Evolutionary conservation across 352 stramenopile genomes (phyloP), one percentile per base, ranked within the genome.

Genomic region (Phytophthora agathidicida): DNA sequence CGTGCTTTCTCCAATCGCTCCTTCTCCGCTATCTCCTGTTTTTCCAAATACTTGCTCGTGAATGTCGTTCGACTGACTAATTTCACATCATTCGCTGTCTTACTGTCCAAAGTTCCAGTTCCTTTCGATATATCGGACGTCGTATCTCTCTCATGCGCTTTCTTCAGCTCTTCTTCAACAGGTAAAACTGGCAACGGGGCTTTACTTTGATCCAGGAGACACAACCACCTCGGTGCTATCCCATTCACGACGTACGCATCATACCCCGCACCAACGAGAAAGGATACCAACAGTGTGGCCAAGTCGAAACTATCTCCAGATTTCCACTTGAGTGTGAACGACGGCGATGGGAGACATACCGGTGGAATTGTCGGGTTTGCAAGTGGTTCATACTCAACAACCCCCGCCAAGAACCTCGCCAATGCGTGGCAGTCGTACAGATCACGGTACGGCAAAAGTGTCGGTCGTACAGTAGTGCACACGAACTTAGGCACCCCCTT

Each of bases 171-270:
- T 45, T 91, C 71, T 28, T 91, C 77, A 0, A 84, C 55, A 2
- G 80, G 57, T 16, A 91, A 65, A 11, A 78, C 60, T 0, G 90
- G 88, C 24, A 92, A 83, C 8, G 66, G 53, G 9, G 82, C 88
- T 16, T 89, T 80, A 39, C 76, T 96, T 56, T 98, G 90, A 67
- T 98, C 94, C n/a, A 96, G 50, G 0, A 97, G 62, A 46, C 91
- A 97, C 20, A 98, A 84, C 79, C 88, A 98, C 3, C 65, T 68
- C 9, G 93, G 91, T 3, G 92, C 94, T 10, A 76, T 61, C 2
- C 96, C 96, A 28, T 94, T 77, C 6, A 98, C 93, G 9, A 98
- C 90, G 58, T 97, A 98, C 3, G 96, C 96, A 56, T 99, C 96
- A 62, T 98, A 98, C 0, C 96, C 96, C 6, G 87, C 85, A 11